Evolutionary conservation across 371 early-diverging fungal species (phyloP).

Genomic region (Haplosporangium sp.): DNA sequence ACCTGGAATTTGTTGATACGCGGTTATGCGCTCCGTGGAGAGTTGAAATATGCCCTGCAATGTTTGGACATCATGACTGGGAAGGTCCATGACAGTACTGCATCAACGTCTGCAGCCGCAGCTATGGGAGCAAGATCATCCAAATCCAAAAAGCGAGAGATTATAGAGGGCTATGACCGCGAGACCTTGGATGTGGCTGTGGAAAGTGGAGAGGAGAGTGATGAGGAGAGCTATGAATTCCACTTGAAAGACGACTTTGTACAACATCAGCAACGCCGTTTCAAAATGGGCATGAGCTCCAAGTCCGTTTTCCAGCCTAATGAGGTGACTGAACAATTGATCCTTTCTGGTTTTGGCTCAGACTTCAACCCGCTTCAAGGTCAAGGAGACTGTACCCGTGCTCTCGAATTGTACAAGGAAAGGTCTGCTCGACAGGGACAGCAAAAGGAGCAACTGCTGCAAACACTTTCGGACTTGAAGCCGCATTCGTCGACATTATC

Average conservation of each 20-base stretch:
- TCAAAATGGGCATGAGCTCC: no score
- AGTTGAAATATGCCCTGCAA: conserved; percentile 17
- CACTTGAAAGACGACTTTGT: no score
- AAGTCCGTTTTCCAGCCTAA: conserved; percentile 6
- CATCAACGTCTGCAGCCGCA: not conserved
- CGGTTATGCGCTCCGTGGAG: conserved; percentile 40
- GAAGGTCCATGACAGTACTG: not conserved
- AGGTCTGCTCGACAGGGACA: conserved; percentile 36
- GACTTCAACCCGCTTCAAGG: conserved; percentile 31
- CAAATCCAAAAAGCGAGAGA: conserved; percentile 25
- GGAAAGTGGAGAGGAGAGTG: not conserved
- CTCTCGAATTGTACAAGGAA: conserved; percentile 35
- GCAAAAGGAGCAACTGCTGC: conserved; percentile 21
- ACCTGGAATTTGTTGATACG: conserved; percentile 48
- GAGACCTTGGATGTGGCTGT: conserved; percentile 33
- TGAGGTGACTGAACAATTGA: conserved; percentile 20
- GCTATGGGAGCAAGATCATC: not conserved
- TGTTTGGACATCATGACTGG: conserved; percentile 43
- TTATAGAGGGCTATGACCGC: conserved; percentile 30
- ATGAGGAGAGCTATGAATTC: no score
- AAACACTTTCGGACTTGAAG: conserved; percentile 11
- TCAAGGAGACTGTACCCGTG: conserved; percentile 29
- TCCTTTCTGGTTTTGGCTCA: conserved; percentile 42
- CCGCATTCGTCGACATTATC: not conserved
- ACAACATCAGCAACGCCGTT: not conserved